Base-by-base conservation (phyloP, 441 rosid genomes). In the Gossypium aridum region DNA sequence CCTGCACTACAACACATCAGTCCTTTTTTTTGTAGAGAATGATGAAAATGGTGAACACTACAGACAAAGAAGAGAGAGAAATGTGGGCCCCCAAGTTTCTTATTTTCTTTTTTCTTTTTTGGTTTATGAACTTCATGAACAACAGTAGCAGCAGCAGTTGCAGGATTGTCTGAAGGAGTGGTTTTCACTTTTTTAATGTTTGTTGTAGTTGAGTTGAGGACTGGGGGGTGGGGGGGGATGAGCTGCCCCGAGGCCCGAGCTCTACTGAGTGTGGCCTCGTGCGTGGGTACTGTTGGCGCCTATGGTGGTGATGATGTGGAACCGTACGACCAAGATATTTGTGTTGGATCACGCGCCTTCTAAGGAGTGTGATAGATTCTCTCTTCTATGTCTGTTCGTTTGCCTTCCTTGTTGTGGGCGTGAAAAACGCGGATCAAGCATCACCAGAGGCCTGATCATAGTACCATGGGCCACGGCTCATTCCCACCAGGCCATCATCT, bases 11-110 rank as follows among this genome's bases (percentile, higher is more conserved):
- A 43, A 14, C 14, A 60, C 60, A 69, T 51, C 76, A 62, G 37
- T 31, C 79, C 73, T 37, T 60, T 47, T 37, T 34, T 23, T 23
- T 23, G 19, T 31, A 45, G 71, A 71, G 70, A 17, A 61, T 37
- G 71, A 49, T 82, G 75, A 61, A 55, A 55, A 69, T 14, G 78
- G 80, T 71, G 80, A 86, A 84, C 79, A 70, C 83, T 71, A 73
- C 74, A 51, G 70, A 47, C 31, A 75, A 14, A 51, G 74, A 72
- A 56, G 64, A 55, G 76, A 80, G 70, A 76, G 73, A n/a, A 22
- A 39, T 2, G 75, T 60, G 80, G 86, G 81, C 57, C 83, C 57
- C 83, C 80, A 10, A 13, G 51, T 61, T 68, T 20, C 7, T 22
- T 47, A 12, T 49, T 49, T 49, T 23, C 7, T 19, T 60, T 25